Conservation (phyloP, 148 eudicot genomes). For the Vaccinium darrowii region DNA sequence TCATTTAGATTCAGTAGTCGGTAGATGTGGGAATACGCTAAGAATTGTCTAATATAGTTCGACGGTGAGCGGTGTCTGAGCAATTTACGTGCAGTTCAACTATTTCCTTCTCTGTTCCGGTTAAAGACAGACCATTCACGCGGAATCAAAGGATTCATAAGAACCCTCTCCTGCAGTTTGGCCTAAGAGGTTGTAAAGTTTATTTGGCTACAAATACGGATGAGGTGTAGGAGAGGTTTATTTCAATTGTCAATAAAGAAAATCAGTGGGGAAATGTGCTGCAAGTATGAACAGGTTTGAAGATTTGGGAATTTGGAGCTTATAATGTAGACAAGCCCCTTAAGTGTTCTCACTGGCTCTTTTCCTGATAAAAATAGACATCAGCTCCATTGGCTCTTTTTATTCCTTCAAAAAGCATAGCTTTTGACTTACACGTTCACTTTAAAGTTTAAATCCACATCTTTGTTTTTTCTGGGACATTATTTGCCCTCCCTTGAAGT, state of each 20-base stretch:
- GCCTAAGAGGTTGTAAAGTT: too few species aligned
- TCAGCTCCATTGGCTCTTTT: not conserved
- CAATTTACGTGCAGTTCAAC: too few species aligned
- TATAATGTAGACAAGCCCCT: not conserved
- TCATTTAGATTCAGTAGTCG: not conserved
- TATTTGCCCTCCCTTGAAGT: not conserved
- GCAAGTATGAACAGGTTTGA: conserved; percentile 12
- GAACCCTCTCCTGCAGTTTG: not conserved
- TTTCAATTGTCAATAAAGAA: not conserved
- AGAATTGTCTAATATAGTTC: too few species aligned
- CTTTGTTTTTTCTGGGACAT: not conserved
- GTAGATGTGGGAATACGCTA: not conserved
- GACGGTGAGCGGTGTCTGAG: too few species aligned
- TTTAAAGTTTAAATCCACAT: not conserved
- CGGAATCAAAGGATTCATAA: too few species aligned
- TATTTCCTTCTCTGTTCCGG: too few species aligned
- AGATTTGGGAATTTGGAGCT: conserved; percentile 15
- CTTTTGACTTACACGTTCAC: conserved; percentile 13
- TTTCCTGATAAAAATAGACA: not conserved
- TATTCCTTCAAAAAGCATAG: not conserved
- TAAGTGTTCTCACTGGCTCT: conserved; percentile 12
- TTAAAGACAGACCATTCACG: too few species aligned
- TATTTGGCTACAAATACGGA: too few species aligned
- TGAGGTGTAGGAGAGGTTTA: not conserved
- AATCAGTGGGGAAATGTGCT: not conserved